These are phyloP conservation scores for Aspergillus sp. DNA, from an alignment of 2,329 filamentous ascomycete species.

Conservation along the genomic window DNA sequence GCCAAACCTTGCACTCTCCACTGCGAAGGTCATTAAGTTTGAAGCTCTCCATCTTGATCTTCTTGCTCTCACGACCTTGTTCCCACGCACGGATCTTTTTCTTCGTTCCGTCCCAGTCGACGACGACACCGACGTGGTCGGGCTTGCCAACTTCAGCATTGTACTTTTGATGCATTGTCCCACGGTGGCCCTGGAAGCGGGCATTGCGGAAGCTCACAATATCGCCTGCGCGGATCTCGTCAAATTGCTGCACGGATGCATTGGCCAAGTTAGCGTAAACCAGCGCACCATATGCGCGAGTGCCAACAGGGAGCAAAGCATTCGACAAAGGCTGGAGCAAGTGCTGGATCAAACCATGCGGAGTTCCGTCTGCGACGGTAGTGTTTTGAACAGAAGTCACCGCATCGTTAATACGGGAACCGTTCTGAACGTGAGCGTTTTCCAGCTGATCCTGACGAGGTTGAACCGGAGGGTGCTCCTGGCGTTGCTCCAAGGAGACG, in stretches of 20 bases:
- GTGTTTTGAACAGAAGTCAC: slow-evolving; percentile 67
- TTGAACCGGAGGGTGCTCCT: slow-evolving; percentile 72
- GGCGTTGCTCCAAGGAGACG: slow-evolving; percentile 72
- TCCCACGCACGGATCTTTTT: slow-evolving; percentile 96
- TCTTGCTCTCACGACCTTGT: slow-evolving; percentile 86
- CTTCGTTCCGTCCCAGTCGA: slow-evolving; percentile 97
- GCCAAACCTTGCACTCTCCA: slow-evolving; percentile 96
- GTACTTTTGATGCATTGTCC: slow-evolving; percentile 93
- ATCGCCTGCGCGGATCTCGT: slow-evolving; percentile 89
- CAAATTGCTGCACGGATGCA: slow-evolving; percentile 78
- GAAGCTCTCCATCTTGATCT: slow-evolving; percentile 90
- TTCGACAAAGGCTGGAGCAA: slow-evolving; percentile 67
- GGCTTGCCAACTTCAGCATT: slow-evolving; percentile 78
- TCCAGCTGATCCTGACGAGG: slow-evolving; percentile 92
- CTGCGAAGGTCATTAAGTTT: slow-evolving; percentile 84
- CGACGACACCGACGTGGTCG: slow-evolving; percentile 81
- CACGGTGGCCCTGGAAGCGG: slow-evolving; percentile 90
- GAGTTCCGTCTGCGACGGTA: slow-evolving; percentile 76
- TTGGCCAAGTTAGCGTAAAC: slow-evolving; percentile 96
- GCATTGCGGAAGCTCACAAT: slow-evolving; percentile 90
- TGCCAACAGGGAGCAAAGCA: slow-evolving; percentile 77
- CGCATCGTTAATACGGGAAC: slow-evolving; percentile 66
- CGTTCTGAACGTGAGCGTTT: slow-evolving; percentile 72
- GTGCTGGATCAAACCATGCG: slow-evolving; percentile 69
- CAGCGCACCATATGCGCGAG: slow-evolving; percentile 78